Base-by-base conservation (phyloP, 805 yeast genomes). In the Wilhelminamyces savonicus region DNA sequence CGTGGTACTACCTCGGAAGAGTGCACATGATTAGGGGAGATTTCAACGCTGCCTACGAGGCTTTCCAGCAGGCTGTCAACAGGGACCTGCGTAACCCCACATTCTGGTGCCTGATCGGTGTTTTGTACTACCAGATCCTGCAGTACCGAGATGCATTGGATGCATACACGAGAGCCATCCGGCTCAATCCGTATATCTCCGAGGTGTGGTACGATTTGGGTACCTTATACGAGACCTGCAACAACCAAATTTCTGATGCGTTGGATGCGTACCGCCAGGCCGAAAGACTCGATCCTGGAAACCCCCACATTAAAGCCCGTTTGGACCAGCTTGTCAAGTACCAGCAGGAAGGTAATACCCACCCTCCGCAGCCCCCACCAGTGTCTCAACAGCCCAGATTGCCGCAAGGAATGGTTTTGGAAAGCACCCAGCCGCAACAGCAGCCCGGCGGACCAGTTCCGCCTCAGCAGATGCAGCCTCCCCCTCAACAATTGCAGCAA, bases 181-280 rank as follows among this genome's bases (percentile, higher is more conserved):
- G 97, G 45, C 73, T 92, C 48, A 92, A 92, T 47, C 98, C 98
- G 11, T 88, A 88, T 64, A 82, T 92, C 42, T 78, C 92, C 36
- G 98, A 92, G 59, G 98, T 92, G 16, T 92, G 98, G 98, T 92
- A 92, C 59, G 98, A 92, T 59, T 71, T 92, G 51, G 98, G 98
- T 35, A 92, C 97, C 5, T 65, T 92, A 24, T 92, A 92, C 56
- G 98, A 92, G 60, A 86, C 97, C 21, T 92, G 98, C 63, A 92
- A 88, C 60, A 88, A 90, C 61, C 98, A 92, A 61, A 73, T 87
- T 36, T 74, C 80, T 36, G 98, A 92, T 55, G 98, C 98, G 1
- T 65, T 92, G 40, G 97, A 92, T 59, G 98, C 98, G 2, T 92
- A 92, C 54, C 84, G 84, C 48, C 92, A 94, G 41, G 98, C 98